Evolutionary conservation across 1,284 basidiomycete species (phyloP).

Genomic region (Ceratobasidium sp.): DNA sequence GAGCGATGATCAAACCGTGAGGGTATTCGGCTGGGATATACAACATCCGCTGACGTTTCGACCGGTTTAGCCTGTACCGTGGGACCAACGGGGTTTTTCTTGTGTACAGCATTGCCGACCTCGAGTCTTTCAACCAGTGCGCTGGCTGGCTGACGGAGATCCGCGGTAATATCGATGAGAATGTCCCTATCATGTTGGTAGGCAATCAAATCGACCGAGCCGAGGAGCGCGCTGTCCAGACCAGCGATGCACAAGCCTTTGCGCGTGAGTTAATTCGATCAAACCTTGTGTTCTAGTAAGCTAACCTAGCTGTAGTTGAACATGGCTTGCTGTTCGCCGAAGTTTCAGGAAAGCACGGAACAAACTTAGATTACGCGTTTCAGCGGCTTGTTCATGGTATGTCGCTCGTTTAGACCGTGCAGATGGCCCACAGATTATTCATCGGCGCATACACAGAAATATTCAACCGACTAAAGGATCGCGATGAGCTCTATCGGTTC

Average conservation of each 20-base stretch:
- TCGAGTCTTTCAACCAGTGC: conserved; percentile 26
- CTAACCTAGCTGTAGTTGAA: conserved; percentile 5
- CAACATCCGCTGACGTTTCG: neutral
- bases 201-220: conserved; percentile 32
- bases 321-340: conserved; percentile 30
- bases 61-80: conserved; percentile 19
- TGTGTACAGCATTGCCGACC: conserved; percentile 35
- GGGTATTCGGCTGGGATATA: neutral
- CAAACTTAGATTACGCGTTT: conserved; percentile 31
- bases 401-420: neutral
- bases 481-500: conserved; percentile 27
- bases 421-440: neutral
- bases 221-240: conserved; percentile 22
- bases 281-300: neutral
- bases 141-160: conserved; percentile 32
- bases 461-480: conserved; percentile 31
- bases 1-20: conserved; percentile 34
- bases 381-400: conserved; percentile 32
- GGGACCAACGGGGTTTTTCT: conserved; percentile 30
- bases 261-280: conserved; percentile 24
- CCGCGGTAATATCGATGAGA: conserved; percentile 26
- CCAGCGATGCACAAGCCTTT: conserved; percentile 22
- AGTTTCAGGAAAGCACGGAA: conserved; percentile 22
- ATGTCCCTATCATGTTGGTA: conserved; percentile 28
- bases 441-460: conserved; percentile 8